Conservation (phyloP, 257 asterid genomes). For the Lavandula angustifolia region DNA sequence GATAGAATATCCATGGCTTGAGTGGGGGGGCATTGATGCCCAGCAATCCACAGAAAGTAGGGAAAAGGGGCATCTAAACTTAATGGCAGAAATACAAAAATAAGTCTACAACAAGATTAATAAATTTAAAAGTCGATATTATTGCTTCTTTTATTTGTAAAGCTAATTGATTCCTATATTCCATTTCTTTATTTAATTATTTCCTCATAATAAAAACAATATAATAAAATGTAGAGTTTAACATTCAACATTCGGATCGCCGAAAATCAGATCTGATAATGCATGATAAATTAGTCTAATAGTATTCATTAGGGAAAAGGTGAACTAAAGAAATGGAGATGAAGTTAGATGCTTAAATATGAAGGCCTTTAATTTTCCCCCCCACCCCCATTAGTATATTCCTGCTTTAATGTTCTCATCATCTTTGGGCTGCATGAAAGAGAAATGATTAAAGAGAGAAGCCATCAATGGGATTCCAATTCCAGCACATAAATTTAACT, state of each 20-base stretch:
- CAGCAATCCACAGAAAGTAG: constrained; percentile 14
- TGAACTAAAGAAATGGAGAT: constrained; percentile 38
- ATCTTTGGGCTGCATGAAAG: constrained; percentile 31
- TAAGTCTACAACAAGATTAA: constrained; percentile 20
- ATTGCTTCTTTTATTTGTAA: constrained; percentile 53
- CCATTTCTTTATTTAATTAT: constrained; percentile 25
- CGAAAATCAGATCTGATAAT: constrained; percentile 45
- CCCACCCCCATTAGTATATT: constrained; percentile 32
- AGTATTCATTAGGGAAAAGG: no score
- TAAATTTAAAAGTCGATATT: constrained; percentile 33
- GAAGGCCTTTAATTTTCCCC: constrained; percentile 21
- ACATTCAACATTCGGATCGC: constrained; percentile 61
- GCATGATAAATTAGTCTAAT: constrained; percentile 22
- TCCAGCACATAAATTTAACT: constrained; percentile 38
- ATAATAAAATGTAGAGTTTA: not conserved
- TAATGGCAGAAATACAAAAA: constrained; percentile 19
- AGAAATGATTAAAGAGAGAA: constrained; percentile 56
- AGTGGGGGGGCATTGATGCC: constrained; percentile 45
- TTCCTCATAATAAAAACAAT: constrained; percentile 7
- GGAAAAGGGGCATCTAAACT: constrained; percentile 20
- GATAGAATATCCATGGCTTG: constrained; percentile 28
- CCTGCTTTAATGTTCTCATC: constrained; percentile 3
- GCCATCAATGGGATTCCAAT: constrained; percentile 52
- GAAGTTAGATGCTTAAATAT: constrained; percentile 42
- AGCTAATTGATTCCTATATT: constrained; percentile 48